These are phyloP conservation scores for Urtica urens DNA, from an alignment of 306 rosid genomes.

Conservation along the genomic window DNA sequence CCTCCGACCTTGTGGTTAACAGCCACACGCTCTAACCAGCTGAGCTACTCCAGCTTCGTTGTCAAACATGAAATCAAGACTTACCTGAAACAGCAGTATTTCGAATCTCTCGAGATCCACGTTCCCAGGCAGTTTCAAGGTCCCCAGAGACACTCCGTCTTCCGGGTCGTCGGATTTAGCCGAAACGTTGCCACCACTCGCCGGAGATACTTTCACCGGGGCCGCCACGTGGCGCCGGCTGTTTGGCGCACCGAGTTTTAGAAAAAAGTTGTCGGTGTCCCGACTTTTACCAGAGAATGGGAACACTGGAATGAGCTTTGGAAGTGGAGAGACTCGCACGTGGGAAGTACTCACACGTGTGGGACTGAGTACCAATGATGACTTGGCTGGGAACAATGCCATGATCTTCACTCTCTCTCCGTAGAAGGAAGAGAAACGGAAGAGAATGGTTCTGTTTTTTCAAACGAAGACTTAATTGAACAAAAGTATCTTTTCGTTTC, in stretches of 20 bases:
- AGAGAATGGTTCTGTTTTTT: too few relatives aligned
- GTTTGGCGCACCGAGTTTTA: conserved; percentile 3
- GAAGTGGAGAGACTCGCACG: conserved; percentile 14
- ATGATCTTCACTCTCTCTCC: too few relatives aligned
- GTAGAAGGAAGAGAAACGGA: too few relatives aligned
- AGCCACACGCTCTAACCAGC: conserved; percentile 38
- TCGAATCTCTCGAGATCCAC: conserved; percentile 58
- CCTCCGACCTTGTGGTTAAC: conserved; percentile 38
- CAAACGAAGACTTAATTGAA: too few relatives aligned
- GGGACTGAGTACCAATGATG: conserved; percentile 8
- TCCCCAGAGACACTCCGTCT: conserved; percentile 74
- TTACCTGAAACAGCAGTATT: conserved; percentile 65
- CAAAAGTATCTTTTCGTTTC: too few relatives aligned
- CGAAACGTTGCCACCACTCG: conserved; percentile 17
- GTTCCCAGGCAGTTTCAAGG: conserved; percentile 57
- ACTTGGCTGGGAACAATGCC: conserved; percentile 30
- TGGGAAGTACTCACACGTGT: conserved; percentile 19
- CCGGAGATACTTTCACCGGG: conserved; percentile 29
- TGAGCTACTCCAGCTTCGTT: conserved; percentile 28
- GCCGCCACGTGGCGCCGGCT: not conserved
- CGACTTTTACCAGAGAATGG: conserved; percentile 5
- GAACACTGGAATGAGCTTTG: conserved; percentile 8
- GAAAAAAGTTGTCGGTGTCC: conserved; percentile 5
- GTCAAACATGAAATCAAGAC: not conserved
- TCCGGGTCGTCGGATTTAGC: conserved; percentile 26